Percentiles rank a stretch among this genome's conserved stretches.
These are phyloP conservation scores for Malassezia globosa DNA, from an alignment of 1,284 basidiomycete species.

Conservation along the genomic window DNA sequence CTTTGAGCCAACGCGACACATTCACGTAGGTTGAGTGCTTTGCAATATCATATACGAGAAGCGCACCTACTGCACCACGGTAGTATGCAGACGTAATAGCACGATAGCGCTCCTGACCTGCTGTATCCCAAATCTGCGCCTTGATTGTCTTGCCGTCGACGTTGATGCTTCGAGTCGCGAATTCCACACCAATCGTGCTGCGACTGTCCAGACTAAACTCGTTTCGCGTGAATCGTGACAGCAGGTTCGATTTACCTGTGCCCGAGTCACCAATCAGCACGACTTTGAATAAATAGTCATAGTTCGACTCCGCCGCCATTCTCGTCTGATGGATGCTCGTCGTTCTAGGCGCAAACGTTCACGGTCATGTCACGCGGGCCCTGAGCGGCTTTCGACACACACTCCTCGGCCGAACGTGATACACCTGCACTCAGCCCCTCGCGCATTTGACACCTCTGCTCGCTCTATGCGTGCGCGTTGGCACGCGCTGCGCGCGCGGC, in stretches of 20 bases:
- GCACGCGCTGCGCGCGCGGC: no score
- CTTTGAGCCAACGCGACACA: conserved; percentile 95
- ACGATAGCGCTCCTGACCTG: conserved; percentile 95
- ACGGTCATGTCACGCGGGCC: background rate
- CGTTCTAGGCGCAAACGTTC: background rate
- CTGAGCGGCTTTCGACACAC: background rate
- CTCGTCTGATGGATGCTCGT: conserved; percentile 1
- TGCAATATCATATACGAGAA: conserved; percentile 51
- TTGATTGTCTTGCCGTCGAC: conserved; percentile 96
- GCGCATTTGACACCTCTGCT: no score
- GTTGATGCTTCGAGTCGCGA: conserved; percentile 86
- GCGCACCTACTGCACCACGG: conserved; percentile 74
- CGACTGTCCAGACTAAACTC: conserved; percentile 99
- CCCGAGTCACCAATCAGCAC: conserved; percentile 98
- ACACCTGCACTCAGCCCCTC: no score
- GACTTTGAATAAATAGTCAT: conserved; percentile 45
- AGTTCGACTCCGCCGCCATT: conserved; percentile 43
- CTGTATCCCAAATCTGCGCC: conserved; percentile 98
- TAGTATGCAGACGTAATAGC: conserved; percentile 96
- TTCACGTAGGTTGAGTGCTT: conserved; percentile 90
- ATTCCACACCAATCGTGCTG: conserved; percentile 90
- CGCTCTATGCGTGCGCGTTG: no score
- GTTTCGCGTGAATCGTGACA: conserved; percentile 73
- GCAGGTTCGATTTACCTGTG: conserved; percentile 74
- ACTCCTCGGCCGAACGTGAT: background rate